Conservation (phyloP, 768 basidiomycete species). For the Naganishia antarctica region DNA sequence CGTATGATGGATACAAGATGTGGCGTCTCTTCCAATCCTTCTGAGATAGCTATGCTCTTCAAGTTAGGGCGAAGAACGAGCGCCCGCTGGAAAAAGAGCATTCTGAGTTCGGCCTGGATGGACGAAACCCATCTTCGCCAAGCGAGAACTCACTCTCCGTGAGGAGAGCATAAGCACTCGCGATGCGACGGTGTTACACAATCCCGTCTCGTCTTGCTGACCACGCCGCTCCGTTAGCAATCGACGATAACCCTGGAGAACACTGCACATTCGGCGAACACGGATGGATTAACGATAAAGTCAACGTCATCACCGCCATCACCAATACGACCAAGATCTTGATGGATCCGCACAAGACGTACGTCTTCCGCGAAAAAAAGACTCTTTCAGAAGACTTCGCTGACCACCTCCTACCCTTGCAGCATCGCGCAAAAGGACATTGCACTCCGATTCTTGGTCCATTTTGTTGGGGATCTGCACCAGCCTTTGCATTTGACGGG, state of each 20-base stretch:
- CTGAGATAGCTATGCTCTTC: too few relatives aligned
- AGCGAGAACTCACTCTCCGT: too few relatives aligned
- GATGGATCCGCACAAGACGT: conserved; percentile 45
- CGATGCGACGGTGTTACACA: too few relatives aligned
- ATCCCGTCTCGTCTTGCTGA: background rate
- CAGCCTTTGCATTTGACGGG: conserved; percentile 88
- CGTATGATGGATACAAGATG: too few relatives aligned
- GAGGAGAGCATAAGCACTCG: too few relatives aligned
- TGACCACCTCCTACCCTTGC: background rate
- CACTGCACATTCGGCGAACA: conserved; percentile 68
- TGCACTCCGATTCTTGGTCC: conserved; percentile 85
- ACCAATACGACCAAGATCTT: conserved; percentile 68
- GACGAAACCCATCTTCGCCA: too few relatives aligned
- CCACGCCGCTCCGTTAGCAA: conserved; percentile 39
- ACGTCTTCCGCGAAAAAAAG: background rate
- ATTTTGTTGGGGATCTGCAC: conserved; percentile 90
- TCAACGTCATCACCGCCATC: conserved; percentile 73
- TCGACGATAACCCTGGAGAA: conserved; percentile 70
- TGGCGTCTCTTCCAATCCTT: too few relatives aligned
- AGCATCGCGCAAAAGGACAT: conserved; percentile 56
- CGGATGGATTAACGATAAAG: conserved; percentile 60
- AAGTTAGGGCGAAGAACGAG: too few relatives aligned
- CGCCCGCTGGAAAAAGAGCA: too few relatives aligned
- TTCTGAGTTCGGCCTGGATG: too few relatives aligned
- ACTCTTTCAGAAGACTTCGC: background rate